These are phyloP conservation scores for Canariomyces notabilis DNA, from an alignment of 2,329 filamentous ascomycete genomes.

Conservation along the genomic window DNA sequence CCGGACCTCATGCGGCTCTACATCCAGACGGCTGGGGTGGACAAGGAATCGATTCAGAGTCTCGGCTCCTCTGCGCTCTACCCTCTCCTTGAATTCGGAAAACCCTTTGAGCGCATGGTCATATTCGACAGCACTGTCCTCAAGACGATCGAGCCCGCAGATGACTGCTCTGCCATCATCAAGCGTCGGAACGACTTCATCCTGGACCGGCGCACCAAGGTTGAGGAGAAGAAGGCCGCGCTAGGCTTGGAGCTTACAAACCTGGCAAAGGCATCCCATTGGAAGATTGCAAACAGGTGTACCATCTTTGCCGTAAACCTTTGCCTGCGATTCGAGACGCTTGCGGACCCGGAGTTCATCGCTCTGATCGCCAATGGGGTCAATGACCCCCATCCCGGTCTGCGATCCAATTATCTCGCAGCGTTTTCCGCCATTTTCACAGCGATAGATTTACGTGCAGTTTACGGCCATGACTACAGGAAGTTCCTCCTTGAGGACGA, in stretches of 20 bases:
- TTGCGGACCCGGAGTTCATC: slow-evolving; percentile 77
- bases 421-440: slow-evolving; percentile 73
- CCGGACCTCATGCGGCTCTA: slow-evolving; percentile 86
- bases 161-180: slow-evolving; percentile 59
- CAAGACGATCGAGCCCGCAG: slow-evolving; percentile 63
- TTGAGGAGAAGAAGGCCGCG: slow-evolving; percentile 77
- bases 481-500: slow-evolving; percentile 82
- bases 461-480: slow-evolving; percentile 80
- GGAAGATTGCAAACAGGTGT: slow-evolving; percentile 91
- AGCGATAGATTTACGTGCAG: slow-evolving; percentile 79
- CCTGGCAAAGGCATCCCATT: slow-evolving; percentile 74
- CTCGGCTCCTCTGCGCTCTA: slow-evolving; percentile 77
- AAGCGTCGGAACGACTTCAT: slow-evolving; percentile 68
- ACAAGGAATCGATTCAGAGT: slow-evolving; percentile 91
- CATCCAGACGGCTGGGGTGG: slow-evolving; percentile 81
- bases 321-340: slow-evolving; percentile 82
- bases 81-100: slow-evolving; percentile 86
- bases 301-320: slow-evolving; percentile 87
- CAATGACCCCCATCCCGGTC: slow-evolving; percentile 82
- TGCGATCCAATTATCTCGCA: slow-evolving; percentile 75
- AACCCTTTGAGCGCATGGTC: slow-evolving; percentile 79
- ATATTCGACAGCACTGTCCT: slow-evolving; percentile 69
- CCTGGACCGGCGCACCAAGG: slow-evolving; percentile 64
- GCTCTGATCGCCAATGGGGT: slow-evolving; percentile 77
- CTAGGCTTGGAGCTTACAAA: slow-evolving; percentile 78